Conservation (phyloP, 2,329 filamentous ascomycete species). For the Purpureocillium takamizusanense region DNA sequence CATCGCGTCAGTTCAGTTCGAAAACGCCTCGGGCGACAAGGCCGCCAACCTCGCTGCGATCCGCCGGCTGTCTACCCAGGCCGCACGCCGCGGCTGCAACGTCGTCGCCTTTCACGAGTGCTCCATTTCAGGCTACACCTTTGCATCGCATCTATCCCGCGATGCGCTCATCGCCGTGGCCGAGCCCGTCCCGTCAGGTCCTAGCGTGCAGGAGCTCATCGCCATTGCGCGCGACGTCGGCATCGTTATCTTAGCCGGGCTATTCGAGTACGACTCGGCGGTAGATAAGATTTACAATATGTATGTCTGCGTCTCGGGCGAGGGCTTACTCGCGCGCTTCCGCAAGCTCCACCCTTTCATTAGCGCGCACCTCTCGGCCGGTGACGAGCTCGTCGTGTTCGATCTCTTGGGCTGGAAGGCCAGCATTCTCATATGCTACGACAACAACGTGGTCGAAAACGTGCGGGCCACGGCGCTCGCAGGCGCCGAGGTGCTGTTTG, state of each 20-base stretch:
- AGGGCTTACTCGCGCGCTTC: conserved; percentile 8
- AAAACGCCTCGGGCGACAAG: conserved; percentile 7
- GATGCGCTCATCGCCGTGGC: conserved; percentile 1
- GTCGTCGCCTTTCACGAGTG: conserved; percentile 8
- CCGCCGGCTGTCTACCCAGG: conserved; percentile 1
- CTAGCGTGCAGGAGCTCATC: neutral
- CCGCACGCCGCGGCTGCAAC: neutral
- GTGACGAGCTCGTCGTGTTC: conserved; percentile 8
- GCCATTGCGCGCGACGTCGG: conserved; percentile 1
- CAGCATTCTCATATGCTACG: conserved; percentile 12
- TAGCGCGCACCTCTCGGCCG: conserved; percentile 5
- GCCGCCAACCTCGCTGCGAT: conserved; percentile 6
- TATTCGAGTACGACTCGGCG: conserved; percentile 6
- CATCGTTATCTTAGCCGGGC: conserved; percentile 6
- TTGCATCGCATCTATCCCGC: conserved; percentile 4
- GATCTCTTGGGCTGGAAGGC: conserved; percentile 9
- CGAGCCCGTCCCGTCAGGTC: neutral
- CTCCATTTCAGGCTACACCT: conserved; percentile 7
- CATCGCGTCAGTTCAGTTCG: conserved; percentile 8
- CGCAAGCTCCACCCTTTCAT: conserved; percentile 11
- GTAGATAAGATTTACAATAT: conserved; percentile 7
- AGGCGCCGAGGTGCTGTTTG: conserved; percentile 9
- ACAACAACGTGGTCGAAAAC: conserved; percentile 12
- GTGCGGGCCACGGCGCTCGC: conserved; percentile 7
- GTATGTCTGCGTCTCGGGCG: conserved; percentile 8